phyloP scores from a whole-genome alignment of 257 asterid genomes.

The Nicotiana obtusifolia region DNA sequence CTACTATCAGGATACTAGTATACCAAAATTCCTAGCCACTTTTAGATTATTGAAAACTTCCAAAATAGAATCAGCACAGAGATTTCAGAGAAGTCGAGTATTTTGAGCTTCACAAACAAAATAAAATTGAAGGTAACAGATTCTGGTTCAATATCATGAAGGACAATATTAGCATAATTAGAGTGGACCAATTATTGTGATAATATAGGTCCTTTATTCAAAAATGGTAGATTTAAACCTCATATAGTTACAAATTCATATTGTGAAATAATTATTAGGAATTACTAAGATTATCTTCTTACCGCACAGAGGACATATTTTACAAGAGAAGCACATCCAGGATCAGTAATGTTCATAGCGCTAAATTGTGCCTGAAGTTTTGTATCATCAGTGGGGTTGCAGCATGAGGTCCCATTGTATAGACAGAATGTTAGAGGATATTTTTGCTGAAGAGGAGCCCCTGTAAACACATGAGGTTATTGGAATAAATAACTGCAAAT shows the following conservation, averaged over 20 bases:
- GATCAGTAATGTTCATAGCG: slow-evolving; percentile 60
- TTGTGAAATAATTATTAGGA: not conserved
- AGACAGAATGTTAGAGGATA: slow-evolving; percentile 51
- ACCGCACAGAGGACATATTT: slow-evolving; percentile 75
- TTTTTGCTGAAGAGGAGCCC: slow-evolving; percentile 47
- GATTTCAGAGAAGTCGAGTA: not conserved
- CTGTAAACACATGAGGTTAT: slow-evolving; percentile 26
- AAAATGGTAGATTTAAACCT: not conserved
- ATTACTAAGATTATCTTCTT: slow-evolving; percentile 10
- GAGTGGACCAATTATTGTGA: not conserved
- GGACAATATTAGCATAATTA: not conserved
- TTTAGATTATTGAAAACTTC: not conserved
- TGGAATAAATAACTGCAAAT: not conserved
- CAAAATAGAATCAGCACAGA: not conserved
- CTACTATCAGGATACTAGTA: not conserved
- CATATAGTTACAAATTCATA: not conserved
- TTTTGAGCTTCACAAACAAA: not conserved
- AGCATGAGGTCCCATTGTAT: slow-evolving; percentile 68
- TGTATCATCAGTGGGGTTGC: slow-evolving; percentile 52
- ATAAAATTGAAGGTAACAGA: not conserved
- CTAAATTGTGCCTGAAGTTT: slow-evolving; percentile 40
- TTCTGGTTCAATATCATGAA: not conserved
- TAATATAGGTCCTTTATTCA: not conserved
- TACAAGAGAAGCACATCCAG: slow-evolving; percentile 62
- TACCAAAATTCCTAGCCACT: not conserved